Conservation (phyloP, 139 green algal species). For the Tetraselmis striata region DNA sequence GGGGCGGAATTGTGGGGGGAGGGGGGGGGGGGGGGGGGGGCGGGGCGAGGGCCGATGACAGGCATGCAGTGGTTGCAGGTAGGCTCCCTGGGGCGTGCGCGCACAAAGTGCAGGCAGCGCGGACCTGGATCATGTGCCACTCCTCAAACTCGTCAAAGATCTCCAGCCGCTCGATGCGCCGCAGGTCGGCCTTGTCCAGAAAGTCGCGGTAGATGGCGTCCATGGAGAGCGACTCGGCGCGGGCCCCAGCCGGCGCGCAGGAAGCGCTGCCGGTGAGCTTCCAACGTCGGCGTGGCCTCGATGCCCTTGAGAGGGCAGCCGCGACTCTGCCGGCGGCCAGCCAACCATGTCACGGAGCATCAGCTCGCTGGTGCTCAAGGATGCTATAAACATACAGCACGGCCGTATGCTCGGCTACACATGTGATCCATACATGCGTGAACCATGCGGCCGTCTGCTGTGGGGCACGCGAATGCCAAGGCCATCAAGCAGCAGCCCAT, state of each 20-base stretch:
- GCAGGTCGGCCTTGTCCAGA: conserved; percentile 44
- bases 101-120: conserved; percentile 1
- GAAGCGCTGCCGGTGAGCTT: conserved; percentile 51
- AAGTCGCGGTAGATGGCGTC: conserved; percentile 58
- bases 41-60: too few relatives aligned
- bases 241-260: conserved; percentile 45
- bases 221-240: conserved; percentile 54
- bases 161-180: conserved; percentile 52
- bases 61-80: background rate
- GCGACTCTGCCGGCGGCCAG: conserved; percentile 34
- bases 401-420: too few relatives aligned
- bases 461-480: too few relatives aligned
- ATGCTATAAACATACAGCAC: too few relatives aligned
- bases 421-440: too few relatives aligned
- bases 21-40: too few relatives aligned
- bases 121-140: conserved; percentile 89
- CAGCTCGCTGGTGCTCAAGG: too few relatives aligned
- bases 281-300: conserved; percentile 49
- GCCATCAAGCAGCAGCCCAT: too few relatives aligned
- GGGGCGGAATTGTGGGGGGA: too few relatives aligned
- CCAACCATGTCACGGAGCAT: too few relatives aligned
- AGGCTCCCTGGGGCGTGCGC: too few relatives aligned
- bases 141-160: conserved; percentile 95
- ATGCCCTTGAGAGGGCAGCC: conserved; percentile 78
- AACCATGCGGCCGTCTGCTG: too few relatives aligned